Conservation (phyloP, 2,329 filamentous ascomycete genomes). For the Zymoseptoria tritici region DNA sequence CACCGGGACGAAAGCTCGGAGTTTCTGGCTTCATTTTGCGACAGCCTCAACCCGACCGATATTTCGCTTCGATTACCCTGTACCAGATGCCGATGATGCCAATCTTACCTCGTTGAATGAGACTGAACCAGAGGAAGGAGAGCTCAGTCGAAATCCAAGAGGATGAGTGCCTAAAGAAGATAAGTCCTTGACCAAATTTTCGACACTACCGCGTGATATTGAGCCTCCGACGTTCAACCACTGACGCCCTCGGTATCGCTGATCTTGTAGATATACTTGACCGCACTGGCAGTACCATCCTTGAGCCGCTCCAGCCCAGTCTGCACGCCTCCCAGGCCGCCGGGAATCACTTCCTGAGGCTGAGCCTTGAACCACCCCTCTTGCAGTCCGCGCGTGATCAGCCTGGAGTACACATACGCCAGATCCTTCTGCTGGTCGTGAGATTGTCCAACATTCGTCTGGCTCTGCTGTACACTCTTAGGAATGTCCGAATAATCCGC, state of each 20-base stretch:
- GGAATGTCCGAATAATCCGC: conserved; percentile 39
- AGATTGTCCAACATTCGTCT: conserved; percentile 32
- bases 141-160: background rate
- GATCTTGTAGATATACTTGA: conserved; percentile 58
- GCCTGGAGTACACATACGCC: conserved; percentile 28
- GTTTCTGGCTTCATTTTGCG: background rate
- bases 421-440: conserved; percentile 28
- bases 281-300: conserved; percentile 54
- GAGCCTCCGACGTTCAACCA: background rate
- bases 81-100: background rate
- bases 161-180: background rate
- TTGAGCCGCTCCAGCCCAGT: conserved; percentile 49
- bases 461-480: conserved; percentile 29
- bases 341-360: conserved; percentile 44
- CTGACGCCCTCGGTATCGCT: conserved; percentile 36
- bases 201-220: background rate
- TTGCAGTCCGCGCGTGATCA: conserved; percentile 26
- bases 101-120: background rate
- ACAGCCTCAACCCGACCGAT: background rate
- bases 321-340: conserved; percentile 50
- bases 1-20: background rate
- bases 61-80: background rate
- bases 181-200: background rate
- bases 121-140: background rate
- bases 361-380: conserved; percentile 33